Base-by-base conservation (phyloP, 139 green algal species). In the Pseudopediastrum boryanum region DNA sequence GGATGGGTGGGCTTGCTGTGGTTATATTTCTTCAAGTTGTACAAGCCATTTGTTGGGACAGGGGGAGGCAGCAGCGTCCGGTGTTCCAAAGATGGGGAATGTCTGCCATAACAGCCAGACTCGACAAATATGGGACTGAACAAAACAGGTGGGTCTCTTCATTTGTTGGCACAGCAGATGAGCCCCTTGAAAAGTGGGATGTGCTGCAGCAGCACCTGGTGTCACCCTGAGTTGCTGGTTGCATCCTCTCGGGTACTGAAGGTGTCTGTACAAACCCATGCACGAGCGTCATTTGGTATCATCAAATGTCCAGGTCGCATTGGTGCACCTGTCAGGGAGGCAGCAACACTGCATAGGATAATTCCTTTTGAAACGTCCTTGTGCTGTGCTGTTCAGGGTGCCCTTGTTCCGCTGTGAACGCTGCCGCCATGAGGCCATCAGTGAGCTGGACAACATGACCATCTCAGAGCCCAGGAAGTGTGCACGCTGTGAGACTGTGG, bases 401-500 rank as follows among this genome's bases (percentile, higher is more conserved):
- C 79, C 75, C 0, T 16, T 59, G 21, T 90, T 88, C 72, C 63
- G 64, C 41, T 90, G 85, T 62, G 79, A 83, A 44, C 35, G 27
- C 21, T 90, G 82, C 62, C 67, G 67, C 16, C 16, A 48, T 7
- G 79, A 86, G 72, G 42, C 27, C 36, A 42, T 82, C 5, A 52
- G 56, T 13, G 35, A 36, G 29, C 52, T 77, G 9, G 65, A 82
- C 35, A 13, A 29, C 19, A 66, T 65, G 9, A 25, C 70, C 13
- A 61, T 82, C 12, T 21, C 41, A 21, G 76, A 71, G 51, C 76
- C 76, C 33, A 31, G 36, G 19, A 1, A 56, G 52, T 82, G 76
- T 76, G 52, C 64, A 23, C 61, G 84, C 21, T 98, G 93, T 81
- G 74, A 78, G 4, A 63, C 71, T 39, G 80, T 82, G 72, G 85